Conservation (phyloP, 140 eudicot species). For the Flaveria floridana region DNA sequence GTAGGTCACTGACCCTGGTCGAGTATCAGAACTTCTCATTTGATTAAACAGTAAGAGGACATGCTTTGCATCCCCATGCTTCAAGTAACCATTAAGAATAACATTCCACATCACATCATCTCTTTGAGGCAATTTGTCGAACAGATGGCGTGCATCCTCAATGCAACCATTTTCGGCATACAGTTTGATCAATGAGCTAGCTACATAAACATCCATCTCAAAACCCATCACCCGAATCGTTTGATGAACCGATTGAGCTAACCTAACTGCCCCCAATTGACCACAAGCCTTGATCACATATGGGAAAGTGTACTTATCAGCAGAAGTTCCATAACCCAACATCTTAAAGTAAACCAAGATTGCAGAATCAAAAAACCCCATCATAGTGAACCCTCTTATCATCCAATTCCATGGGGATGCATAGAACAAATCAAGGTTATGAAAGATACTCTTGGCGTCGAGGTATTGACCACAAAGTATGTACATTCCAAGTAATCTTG, state of each 20-base stretch:
- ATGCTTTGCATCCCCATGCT: slow-evolving; percentile 37
- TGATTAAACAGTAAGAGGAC: slow-evolving; percentile 51
- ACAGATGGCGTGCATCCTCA: slow-evolving; percentile 51
- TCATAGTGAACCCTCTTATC: slow-evolving; percentile 67
- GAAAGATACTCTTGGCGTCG: slow-evolving; percentile 53
- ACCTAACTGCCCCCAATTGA: slow-evolving; percentile 41
- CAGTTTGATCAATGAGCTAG: slow-evolving; percentile 66
- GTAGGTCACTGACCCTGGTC: slow-evolving; percentile 56
- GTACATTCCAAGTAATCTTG: slow-evolving; percentile 64
- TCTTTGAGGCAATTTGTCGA: slow-evolving; percentile 63
- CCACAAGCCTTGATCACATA: slow-evolving; percentile 74
- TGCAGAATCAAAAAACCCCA: slow-evolving; percentile 56
- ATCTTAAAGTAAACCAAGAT: slow-evolving; percentile 60
- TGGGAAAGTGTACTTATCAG: slow-evolving; percentile 80
- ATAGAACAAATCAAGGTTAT: slow-evolving; percentile 50
- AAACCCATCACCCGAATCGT: slow-evolving; percentile 49
- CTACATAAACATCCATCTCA: slow-evolving; percentile 67
- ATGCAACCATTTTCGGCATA: slow-evolving; percentile 65
- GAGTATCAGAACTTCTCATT: slow-evolving; percentile 52
- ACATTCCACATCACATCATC: slow-evolving; percentile 79
- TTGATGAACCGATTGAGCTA: slow-evolving; percentile 46
- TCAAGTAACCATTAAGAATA: slow-evolving; percentile 68
- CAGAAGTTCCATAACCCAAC: slow-evolving; percentile 52
- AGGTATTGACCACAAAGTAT: slow-evolving; percentile 35
- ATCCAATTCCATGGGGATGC: slow-evolving; percentile 96